Conservation (phyloP, 768 basidiomycete species). For the Lentinus brumalis region DNA sequence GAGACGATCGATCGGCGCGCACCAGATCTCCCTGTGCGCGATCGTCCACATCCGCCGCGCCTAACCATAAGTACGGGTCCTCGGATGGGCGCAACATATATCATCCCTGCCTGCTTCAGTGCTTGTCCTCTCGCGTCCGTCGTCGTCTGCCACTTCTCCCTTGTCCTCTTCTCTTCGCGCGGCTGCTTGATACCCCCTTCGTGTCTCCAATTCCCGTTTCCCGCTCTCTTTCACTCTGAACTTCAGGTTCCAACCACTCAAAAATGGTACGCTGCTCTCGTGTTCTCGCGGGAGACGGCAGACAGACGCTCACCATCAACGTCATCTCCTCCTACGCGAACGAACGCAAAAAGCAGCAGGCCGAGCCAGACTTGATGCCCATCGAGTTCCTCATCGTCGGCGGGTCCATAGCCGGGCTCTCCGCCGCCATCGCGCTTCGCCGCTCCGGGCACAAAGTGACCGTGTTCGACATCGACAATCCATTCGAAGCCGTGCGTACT, state of each 20-base stretch:
- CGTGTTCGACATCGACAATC: conserved; percentile 33
- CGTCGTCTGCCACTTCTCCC: neutral
- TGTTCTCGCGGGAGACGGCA: too few relatives aligned
- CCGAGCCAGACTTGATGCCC: conserved; percentile 12
- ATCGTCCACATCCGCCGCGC: neutral
- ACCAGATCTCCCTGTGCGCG: neutral
- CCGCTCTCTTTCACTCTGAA: neutral
- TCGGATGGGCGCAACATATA: neutral
- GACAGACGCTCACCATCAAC: too few relatives aligned
- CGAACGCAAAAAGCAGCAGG: neutral
- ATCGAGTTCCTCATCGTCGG: conserved; percentile 38
- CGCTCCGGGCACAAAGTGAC: conserved; percentile 39
- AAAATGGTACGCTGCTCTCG: neutral
- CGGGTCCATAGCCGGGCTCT: conserved; percentile 38
- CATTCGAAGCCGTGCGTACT: conserved; percentile 31
- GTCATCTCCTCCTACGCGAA: too few relatives aligned
- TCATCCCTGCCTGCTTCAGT: neutral
- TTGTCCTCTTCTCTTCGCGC: neutral
- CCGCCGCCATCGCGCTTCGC: conserved; percentile 35
- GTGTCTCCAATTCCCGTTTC: neutral
- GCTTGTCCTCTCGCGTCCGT: too few relatives aligned
- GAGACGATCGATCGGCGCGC: neutral
- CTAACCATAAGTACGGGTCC: neutral
- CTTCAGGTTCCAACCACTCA: neutral
- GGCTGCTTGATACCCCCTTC: neutral